These are phyloP conservation scores for Carex parvula DNA, from an alignment of 176 grass and related monocot genomes.

Conservation along the genomic window DNA sequence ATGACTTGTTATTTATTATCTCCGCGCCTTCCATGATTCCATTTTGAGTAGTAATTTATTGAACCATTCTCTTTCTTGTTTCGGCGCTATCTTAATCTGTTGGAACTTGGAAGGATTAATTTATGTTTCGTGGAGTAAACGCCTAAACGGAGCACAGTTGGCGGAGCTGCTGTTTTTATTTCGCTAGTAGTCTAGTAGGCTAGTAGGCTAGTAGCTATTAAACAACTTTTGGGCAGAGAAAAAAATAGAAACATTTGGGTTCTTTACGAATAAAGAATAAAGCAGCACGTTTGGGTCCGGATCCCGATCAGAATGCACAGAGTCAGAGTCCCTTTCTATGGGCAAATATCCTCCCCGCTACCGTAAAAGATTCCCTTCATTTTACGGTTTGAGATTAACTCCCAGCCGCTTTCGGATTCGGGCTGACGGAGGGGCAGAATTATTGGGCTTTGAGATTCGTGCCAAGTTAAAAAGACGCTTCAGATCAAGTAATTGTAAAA, in stretches of 20 bases:
- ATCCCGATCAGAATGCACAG: too few species aligned
- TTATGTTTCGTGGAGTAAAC: neutral
- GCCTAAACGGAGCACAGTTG: neutral
- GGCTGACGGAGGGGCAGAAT: too few species aligned
- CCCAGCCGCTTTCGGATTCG: too few species aligned
- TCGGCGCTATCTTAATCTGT: neutral
- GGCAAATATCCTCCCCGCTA: too few species aligned
- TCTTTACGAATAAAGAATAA: neutral
- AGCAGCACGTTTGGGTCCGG: neutral
- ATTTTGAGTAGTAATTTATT: slow-evolving; percentile 1
- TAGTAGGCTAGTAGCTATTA: neutral
- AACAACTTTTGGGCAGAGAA: neutral
- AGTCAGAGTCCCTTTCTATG: too few species aligned
- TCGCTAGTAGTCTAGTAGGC: neutral
- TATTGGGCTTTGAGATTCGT: too few species aligned
- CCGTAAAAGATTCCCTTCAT: too few species aligned
- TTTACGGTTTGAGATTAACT: too few species aligned
- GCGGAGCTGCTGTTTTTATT: neutral
- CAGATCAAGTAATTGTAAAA: too few species aligned
- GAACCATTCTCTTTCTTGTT: neutral
- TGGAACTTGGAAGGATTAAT: neutral
- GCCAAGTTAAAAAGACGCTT: too few species aligned
- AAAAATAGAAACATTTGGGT: neutral
- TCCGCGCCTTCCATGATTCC: neutral
- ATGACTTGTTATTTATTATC: slow-evolving; percentile 2